A percentile compares a stretch with the other conserved stretches of the same genome.
Evolutionary conservation across 1,284 basidiomycete species (phyloP).

Genomic region (Cutaneotrichosporon sp.): DNA sequence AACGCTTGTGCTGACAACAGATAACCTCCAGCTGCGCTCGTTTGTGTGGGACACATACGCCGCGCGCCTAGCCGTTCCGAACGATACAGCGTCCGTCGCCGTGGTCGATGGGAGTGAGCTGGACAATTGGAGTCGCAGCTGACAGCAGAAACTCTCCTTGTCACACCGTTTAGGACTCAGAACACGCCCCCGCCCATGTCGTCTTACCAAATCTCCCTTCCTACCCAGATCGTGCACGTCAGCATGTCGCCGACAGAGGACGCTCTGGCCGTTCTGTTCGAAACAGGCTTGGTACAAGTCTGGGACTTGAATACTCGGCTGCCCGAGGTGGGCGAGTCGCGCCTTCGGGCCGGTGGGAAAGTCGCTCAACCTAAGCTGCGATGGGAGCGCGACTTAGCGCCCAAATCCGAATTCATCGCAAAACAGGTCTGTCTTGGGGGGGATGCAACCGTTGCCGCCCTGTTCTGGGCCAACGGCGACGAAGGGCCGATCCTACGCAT

Average conservation of each 20-base stretch:
- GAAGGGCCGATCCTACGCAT: slow-evolving; percentile 8
- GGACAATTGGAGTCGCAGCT: background rate
- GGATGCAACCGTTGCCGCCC: slow-evolving; percentile 28
- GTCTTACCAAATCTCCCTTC: slow-evolving; percentile 59
- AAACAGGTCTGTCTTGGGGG: slow-evolving; percentile 35
- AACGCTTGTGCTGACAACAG: slow-evolving; percentile 31
- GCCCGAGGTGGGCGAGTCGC: slow-evolving; percentile 47
- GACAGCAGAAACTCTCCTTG: slow-evolving; percentile 60
- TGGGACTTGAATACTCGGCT: slow-evolving; percentile 64
- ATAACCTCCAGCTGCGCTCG: slow-evolving; percentile 57
- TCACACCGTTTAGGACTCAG: slow-evolving; percentile 89
- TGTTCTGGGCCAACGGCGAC: slow-evolving; percentile 20
- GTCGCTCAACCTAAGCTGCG: slow-evolving; percentile 55
- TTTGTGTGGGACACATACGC: slow-evolving; percentile 74
- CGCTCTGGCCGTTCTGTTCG: slow-evolving; percentile 61
- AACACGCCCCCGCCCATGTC: slow-evolving; percentile 96
- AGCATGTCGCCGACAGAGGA: slow-evolving; percentile 61
- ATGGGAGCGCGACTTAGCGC: slow-evolving; percentile 50
- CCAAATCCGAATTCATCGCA: slow-evolving; percentile 28
- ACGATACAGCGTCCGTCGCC: slow-evolving; percentile 77
- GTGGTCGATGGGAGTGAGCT: slow-evolving; percentile 83
- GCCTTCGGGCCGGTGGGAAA: slow-evolving; percentile 58
- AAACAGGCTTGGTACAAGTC: slow-evolving; percentile 54
- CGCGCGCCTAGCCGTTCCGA: slow-evolving; percentile 60
- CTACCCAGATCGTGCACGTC: slow-evolving; percentile 60